phyloP scores from a whole-genome alignment of 345 rosid species.

The Geranium rotundifolium region DNA sequence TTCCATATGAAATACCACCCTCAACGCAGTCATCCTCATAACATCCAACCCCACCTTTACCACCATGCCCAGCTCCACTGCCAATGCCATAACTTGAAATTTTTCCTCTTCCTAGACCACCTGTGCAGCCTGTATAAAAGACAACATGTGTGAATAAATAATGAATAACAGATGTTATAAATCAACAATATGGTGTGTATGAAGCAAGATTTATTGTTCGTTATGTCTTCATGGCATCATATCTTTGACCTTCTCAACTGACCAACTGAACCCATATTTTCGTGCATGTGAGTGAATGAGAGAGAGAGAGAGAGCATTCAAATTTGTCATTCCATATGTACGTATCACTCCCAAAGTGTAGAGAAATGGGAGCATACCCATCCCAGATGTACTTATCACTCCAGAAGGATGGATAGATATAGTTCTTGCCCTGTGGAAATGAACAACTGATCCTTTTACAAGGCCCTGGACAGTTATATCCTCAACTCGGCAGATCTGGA shows the following conservation, averaged over 20 bases:
- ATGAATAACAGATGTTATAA: background rate
- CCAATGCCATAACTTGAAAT: conserved; percentile 59
- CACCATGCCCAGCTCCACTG: conserved; percentile 99
- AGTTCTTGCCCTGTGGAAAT: conserved; percentile 88
- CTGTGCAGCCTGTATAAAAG: conserved; percentile 67
- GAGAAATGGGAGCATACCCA: conserved; percentile 40
- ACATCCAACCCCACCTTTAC: conserved; percentile 80
- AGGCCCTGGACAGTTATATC: conserved; percentile 81
- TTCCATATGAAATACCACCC: conserved; percentile 87
- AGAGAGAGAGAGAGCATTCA: background rate
- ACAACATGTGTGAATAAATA: conserved; percentile 3
- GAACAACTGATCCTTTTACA: conserved; percentile 86
- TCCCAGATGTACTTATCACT: conserved; percentile 64
- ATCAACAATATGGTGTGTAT: background rate
- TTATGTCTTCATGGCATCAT: conserved; percentile 10
- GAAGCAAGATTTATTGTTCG: background rate
- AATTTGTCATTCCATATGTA: background rate
- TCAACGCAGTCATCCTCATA: conserved; percentile 42
- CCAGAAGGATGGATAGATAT: conserved; percentile 67
- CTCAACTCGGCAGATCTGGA: conserved; percentile 94
- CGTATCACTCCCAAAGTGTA: background rate
- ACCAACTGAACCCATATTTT: background rate
- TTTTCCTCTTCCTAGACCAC: conserved; percentile 82
- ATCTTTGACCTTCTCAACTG: background rate
- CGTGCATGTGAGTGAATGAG: no score